phyloP scores from a whole-genome alignment of 108 stramenopile species.

The Cyclotella cryptica region DNA sequence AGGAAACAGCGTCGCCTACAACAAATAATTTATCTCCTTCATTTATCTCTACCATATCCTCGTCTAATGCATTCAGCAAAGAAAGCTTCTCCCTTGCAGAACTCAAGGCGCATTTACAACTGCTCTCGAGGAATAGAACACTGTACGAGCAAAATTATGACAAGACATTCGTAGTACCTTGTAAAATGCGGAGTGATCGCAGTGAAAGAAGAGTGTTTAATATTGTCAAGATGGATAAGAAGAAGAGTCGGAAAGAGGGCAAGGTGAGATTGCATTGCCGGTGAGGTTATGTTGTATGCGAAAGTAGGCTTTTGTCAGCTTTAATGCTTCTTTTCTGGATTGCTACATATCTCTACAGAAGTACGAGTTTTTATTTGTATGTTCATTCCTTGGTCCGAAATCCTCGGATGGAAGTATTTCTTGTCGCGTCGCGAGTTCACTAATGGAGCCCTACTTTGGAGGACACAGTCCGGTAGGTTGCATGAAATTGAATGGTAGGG shows the following conservation, averaged over 20 bases:
- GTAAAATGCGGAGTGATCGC: slow-evolving; percentile 32
- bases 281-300: neutral
- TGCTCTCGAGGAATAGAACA: slow-evolving; percentile 33
- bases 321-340: neutral
- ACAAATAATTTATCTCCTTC: slow-evolving; percentile 2
- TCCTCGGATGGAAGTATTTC: slow-evolving; percentile 47
- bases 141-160: slow-evolving; percentile 56
- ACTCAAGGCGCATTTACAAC: slow-evolving; percentile 36
- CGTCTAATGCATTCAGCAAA: neutral
- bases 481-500: no score
- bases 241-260: slow-evolving; percentile 29
- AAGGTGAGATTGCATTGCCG: neutral
- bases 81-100: slow-evolving; percentile 47
- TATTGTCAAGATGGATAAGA: slow-evolving; percentile 47
- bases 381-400: slow-evolving; percentile 38
- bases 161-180: slow-evolving; percentile 47
- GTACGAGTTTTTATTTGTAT: slow-evolving; percentile 41
- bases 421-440: slow-evolving; percentile 49
- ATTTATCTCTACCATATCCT: neutral
- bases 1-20: slow-evolving; percentile 11
- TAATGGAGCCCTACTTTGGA: slow-evolving; percentile 58
- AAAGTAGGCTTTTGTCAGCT: neutral
- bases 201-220: slow-evolving; percentile 35
- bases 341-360: slow-evolving; percentile 7
- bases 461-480: slow-evolving; percentile 36